These are phyloP conservation scores for Capronia epimyces DNA, from an alignment of 2,329 filamentous ascomycete species.

Conservation along the genomic window DNA sequence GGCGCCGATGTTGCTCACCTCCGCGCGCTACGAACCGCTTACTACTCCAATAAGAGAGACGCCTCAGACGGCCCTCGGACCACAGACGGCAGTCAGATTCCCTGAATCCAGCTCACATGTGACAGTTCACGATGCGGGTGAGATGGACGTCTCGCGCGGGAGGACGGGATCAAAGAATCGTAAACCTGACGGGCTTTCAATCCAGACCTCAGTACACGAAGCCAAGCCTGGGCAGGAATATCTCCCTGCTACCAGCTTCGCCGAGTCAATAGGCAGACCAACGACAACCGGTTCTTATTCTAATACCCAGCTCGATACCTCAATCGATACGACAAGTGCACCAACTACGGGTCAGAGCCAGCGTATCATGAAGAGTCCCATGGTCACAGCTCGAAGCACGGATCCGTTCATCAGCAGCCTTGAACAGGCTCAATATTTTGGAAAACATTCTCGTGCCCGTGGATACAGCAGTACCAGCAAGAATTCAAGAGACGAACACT, in stretches of 20 bases:
- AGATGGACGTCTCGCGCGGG: constrained; percentile 55
- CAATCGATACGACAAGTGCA: constrained; percentile 30
- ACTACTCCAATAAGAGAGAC: constrained; percentile 39
- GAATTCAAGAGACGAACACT: constrained; percentile 33
- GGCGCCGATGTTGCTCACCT: constrained; percentile 39
- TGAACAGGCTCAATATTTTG: constrained; percentile 66
- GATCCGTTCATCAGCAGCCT: constrained; percentile 84
- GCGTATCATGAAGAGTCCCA: constrained; percentile 48
- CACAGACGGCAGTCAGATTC: constrained; percentile 60
- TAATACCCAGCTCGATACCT: constrained; percentile 33
- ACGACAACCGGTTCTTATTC: constrained; percentile 29
- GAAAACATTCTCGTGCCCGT: constrained; percentile 47
- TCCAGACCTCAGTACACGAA: constrained; percentile 53
- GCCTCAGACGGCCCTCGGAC: constrained; percentile 58
- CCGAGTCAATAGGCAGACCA: constrained; percentile 29
- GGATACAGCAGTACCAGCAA: constrained; percentile 37
- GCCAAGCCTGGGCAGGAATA: constrained; percentile 47
- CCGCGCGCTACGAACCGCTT: constrained; percentile 43
- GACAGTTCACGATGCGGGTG: constrained; percentile 32
- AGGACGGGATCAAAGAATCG: constrained; percentile 63
- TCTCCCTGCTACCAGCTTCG: constrained; percentile 34
- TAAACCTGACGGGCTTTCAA: constrained; percentile 69
- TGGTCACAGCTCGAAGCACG: constrained; percentile 59
- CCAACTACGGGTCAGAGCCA: constrained; percentile 43
- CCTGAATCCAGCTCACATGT: constrained; percentile 7